Evolutionary conservation across 805 yeast species (phyloP), one percentile per base, ranked within the genome.

Genomic region (Starmerella potacharoeniae): DNA sequence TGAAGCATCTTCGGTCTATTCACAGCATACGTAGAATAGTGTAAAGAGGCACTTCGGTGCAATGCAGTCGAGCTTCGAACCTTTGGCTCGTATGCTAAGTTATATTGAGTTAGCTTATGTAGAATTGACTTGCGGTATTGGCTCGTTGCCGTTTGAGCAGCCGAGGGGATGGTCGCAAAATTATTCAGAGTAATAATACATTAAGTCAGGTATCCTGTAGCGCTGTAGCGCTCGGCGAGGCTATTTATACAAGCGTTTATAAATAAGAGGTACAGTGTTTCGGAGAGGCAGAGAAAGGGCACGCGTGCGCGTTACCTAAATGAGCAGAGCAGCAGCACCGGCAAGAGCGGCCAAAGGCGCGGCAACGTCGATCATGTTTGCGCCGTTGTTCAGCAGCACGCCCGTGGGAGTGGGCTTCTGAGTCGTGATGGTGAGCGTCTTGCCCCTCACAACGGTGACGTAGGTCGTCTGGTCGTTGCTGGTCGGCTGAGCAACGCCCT

Each of bases 331-430:
- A 8, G 43, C 51, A 16, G 51, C 51, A 22, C 43, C 51, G 14
- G 43, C 51, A 10, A 48, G 35, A 17, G 43, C 51, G 8, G 51
- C 51, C 42, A 48, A 36, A 14, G 42, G 51, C 13, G n/a, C 43
- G 22, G 43, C 51, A 13, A 29, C 41, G 14, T 22, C 51, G 41
- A 9, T n/a, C 39, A n/a, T 9, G 13, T 48, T 48, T 7, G 29
- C 51, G 14, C 35, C 51, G 29, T 48, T 48, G 14, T 6, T 29
- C n/a, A 48, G 11, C n/a, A 22, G 22, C 8, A 48, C 51, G 2
- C 29, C 51, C 11, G 51, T 48, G n/a, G 43, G 39, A 14, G 41
- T 8, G 28, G 51, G 43, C 51, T 48, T 46, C 16, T 34, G 50
- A 28, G 41, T 46, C 29, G 50, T 46, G 41, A 46, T 10, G n/a